These are phyloP conservation scores for Mycosphaerella arachidis DNA, from an alignment of 2,329 filamentous ascomycete species.

Conservation along the genomic window DNA sequence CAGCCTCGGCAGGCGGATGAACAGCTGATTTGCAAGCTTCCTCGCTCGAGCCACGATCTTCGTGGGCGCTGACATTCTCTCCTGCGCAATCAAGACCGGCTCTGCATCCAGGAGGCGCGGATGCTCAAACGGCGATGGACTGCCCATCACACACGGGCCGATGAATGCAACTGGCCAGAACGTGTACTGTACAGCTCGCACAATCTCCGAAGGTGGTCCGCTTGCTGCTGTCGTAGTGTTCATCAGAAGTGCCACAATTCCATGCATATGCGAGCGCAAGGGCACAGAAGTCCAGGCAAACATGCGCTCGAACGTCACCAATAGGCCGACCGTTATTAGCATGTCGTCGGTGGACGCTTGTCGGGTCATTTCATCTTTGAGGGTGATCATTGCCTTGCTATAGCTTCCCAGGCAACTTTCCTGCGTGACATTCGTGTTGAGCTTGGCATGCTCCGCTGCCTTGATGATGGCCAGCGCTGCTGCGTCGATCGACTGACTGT, in stretches of 20 bases:
- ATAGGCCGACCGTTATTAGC: conserved; percentile 11
- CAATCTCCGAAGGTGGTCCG: conserved; percentile 11
- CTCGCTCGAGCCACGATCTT: conserved; percentile 5
- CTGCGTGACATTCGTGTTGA: conserved; percentile 11
- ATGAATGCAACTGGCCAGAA: conserved; percentile 19
- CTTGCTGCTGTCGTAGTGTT: background rate
- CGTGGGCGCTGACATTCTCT: conserved; percentile 9
- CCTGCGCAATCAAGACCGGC: conserved; percentile 11
- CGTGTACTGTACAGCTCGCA: conserved; percentile 13
- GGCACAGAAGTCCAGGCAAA: conserved; percentile 17
- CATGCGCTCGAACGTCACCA: conserved; percentile 17
- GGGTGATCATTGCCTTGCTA: conserved; percentile 7
- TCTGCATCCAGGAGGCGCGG: conserved; percentile 13
- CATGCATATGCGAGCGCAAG: conserved; percentile 17
- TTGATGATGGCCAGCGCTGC: conserved; percentile 16
- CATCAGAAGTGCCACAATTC: conserved; percentile 16
- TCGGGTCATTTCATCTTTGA: conserved; percentile 12
- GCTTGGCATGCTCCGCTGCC: conserved; percentile 6
- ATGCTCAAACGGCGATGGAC: conserved; percentile 12
- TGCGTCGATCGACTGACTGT: conserved; percentile 14
- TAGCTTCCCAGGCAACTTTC: conserved; percentile 18
- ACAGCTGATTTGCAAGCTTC: conserved; percentile 15
- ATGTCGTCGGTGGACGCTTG: conserved; percentile 10
- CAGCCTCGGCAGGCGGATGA: conserved; percentile 16
- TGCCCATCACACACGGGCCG: conserved; percentile 16